Evolutionary conservation across 2,329 filamentous ascomycete genomes (phyloP).

Genomic region (Didymella pomorum): DNA sequence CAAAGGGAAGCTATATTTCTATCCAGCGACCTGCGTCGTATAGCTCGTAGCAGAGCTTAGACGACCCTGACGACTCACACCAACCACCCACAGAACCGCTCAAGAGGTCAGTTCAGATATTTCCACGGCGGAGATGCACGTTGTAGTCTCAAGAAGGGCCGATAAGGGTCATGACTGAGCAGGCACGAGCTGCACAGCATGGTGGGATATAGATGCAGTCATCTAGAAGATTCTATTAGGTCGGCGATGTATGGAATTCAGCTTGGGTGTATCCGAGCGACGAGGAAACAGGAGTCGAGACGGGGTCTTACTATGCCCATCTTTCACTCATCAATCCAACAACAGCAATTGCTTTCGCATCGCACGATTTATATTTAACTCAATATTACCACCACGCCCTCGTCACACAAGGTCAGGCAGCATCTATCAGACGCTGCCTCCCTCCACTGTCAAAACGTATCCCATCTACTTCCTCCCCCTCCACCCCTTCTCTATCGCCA

Average conservation of each 20-base stretch:
- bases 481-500: conserved; percentile 42
- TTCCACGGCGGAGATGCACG: neutral
- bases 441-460: conserved; percentile 34
- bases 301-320: too few relatives aligned
- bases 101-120: neutral
- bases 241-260: neutral
- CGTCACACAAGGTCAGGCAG: neutral
- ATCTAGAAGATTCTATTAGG: neutral
- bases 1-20: neutral
- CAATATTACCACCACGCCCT: too few relatives aligned
- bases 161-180: neutral
- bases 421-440: neutral
- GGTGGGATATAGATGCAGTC: too few relatives aligned
- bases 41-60: too few relatives aligned
- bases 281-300: neutral
- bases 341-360: too few relatives aligned
- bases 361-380: too few relatives aligned
- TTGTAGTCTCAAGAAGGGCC: neutral
- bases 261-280: neutral
- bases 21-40: neutral
- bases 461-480: conserved; percentile 44
- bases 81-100: neutral
- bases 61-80: neutral
- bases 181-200: neutral
- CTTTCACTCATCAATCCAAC: too few relatives aligned